Conservation (phyloP, 306 rosid genomes). For the Quercus cerris region DNA sequence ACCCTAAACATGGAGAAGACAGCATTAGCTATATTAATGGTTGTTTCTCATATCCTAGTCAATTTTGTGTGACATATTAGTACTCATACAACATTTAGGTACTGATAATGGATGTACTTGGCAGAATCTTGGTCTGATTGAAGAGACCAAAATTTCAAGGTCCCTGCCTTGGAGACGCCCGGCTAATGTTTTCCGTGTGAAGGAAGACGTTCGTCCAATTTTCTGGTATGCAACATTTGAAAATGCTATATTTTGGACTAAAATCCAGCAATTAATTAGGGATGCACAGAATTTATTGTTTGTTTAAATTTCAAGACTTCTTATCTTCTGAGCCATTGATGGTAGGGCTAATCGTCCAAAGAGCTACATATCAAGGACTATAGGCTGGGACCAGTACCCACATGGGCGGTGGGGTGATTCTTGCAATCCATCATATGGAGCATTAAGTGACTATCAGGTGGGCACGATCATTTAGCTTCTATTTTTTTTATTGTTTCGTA, state of each 20-base stretch:
- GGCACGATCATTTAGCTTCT: constrained; percentile 2
- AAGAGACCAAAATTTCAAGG: constrained; percentile 76
- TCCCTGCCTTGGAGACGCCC: constrained; percentile 92
- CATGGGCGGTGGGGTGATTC: constrained; percentile 96
- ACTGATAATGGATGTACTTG: constrained; percentile 23
- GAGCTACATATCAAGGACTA: constrained; percentile 93
- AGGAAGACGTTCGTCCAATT: constrained; percentile 90
- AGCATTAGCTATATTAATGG: constrained; percentile 76
- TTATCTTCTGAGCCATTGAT: constrained; percentile 30
- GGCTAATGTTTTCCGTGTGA: constrained; percentile 72
- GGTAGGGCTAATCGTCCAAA: constrained; percentile 96
- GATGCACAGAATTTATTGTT: background rate
- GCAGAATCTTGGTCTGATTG: constrained; percentile 94
- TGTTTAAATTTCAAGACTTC: constrained; percentile 9
- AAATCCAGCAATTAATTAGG: background rate
- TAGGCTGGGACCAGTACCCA: constrained; percentile 97
- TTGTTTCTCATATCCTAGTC: constrained; percentile 24
- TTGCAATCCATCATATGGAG: constrained; percentile 86
- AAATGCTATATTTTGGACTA: constrained; percentile 13
- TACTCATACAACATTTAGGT: constrained; percentile 7
- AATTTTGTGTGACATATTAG: constrained; percentile 17
- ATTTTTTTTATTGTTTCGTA: constrained; percentile 3
- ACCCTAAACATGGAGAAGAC: constrained; percentile 96
- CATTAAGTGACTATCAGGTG: constrained; percentile 87
- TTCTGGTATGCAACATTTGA: constrained; percentile 55